Evolutionary conservation across 1,139 yeast species (phyloP).

Genomic region (Pichia kudriavzevii): DNA sequence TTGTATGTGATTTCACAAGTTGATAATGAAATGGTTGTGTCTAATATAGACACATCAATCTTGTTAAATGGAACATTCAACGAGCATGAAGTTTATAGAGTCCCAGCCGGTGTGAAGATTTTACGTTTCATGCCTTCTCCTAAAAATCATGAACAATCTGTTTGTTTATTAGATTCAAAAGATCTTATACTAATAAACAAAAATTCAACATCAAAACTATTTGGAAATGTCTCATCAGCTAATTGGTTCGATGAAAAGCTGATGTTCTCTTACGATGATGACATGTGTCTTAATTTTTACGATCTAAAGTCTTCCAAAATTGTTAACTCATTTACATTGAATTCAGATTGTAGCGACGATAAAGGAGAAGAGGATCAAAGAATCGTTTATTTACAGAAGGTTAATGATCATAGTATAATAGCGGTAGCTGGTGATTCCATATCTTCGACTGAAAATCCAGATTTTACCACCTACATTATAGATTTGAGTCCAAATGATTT

Average conservation of each 20-base stretch:
- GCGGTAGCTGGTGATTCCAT: conserved; percentile 8
- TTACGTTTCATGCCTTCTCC: conserved; percentile 10
- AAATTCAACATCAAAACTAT: neutral
- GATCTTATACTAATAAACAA: conserved; percentile 6
- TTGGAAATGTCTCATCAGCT: conserved; percentile 5
- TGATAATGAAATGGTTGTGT: conserved; percentile 2
- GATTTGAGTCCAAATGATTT: neutral
- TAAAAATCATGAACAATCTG: conserved; percentile 1
- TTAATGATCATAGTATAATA: conserved; percentile 7
- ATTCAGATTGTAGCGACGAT: too few species aligned
- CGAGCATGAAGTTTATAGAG: neutral
- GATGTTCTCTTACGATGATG: conserved; percentile 1
- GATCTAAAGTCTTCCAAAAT: neutral
- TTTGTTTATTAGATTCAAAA: conserved; percentile 9
- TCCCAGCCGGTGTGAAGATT: neutral
- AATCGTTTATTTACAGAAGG: conserved; percentile 7
- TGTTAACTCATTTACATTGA: conserved; percentile 1
- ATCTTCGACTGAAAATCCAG: conserved; percentile 1
- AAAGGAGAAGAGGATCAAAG: conserved; percentile 5
- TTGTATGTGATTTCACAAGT: conserved; percentile 8
- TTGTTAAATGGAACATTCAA: conserved; percentile 11
- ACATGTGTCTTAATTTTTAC: conserved; percentile 3
- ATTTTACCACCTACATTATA: conserved; percentile 10
- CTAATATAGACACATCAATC: conserved; percentile 6
- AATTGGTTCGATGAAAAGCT: conserved; percentile 11